A percentile compares a stretch with the other conserved stretches of the same genome.
Conservation (phyloP, 176 grass and related monocot species). For the Zoysia japonica region DNA sequence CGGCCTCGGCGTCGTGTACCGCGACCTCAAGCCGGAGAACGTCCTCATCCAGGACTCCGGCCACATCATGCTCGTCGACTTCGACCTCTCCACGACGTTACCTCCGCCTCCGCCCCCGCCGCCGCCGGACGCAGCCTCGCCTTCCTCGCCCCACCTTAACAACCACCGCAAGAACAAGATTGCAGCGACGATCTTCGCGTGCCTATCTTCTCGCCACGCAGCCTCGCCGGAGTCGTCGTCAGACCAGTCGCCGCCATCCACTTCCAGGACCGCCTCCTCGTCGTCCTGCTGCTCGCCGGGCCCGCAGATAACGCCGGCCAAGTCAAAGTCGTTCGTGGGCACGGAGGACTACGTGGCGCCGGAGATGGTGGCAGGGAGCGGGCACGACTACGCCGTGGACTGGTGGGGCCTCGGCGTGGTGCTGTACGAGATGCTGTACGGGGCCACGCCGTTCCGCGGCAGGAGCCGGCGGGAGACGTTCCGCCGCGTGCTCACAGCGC, state of each 20-base stretch:
- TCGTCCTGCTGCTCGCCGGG: conserved; percentile 17
- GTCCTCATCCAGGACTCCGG: conserved; percentile 70
- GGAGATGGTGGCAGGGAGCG: conserved; percentile 66
- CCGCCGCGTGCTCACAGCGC: conserved; percentile 51
- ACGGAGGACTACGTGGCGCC: conserved; percentile 86
- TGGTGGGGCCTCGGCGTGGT: conserved; percentile 75
- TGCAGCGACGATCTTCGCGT: conserved; percentile 3
- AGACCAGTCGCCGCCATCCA: background rate
- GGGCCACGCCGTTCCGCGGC: conserved; percentile 67
- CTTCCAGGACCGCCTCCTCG: conserved; percentile 11
- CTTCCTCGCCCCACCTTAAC: background rate
- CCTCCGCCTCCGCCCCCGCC: conserved; percentile 4
- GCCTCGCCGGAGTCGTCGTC: conserved; percentile 43
- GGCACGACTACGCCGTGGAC: conserved; percentile 76
- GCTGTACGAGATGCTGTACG: conserved; percentile 80
- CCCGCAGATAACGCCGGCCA: conserved; percentile 23
- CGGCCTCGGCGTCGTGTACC: conserved; percentile 81
- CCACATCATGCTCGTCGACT: conserved; percentile 83
- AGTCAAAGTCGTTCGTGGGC: conserved; percentile 82
- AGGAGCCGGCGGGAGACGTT: conserved; percentile 77
- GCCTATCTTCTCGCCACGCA: conserved; percentile 40
- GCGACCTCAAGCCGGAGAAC: conserved; percentile 98
- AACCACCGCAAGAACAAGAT: conserved; percentile 34
- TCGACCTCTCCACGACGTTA: conserved; percentile 72
- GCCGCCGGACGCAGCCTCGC: background rate